Percentiles rank a stretch among this genome's conserved stretches.
Evolutionary conservation across 179 eudicot species (phyloP).

Genomic region (Camellia oleifera): DNA sequence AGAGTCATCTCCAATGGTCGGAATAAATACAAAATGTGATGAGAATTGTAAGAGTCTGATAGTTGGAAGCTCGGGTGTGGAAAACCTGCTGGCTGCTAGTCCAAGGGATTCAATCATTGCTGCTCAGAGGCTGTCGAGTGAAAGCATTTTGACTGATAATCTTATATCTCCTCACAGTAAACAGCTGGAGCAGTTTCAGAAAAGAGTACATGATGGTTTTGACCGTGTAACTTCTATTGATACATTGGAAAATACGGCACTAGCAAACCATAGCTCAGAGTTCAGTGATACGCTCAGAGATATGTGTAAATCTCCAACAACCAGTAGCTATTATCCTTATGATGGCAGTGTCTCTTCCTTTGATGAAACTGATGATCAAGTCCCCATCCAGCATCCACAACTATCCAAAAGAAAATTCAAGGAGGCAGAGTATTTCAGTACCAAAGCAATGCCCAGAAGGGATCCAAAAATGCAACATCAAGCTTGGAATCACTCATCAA

Average conservation of each 20-base stretch:
- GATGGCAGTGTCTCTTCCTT: slow-evolving; percentile 77
- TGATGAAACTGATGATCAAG: slow-evolving; percentile 57
- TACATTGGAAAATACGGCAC: slow-evolving; percentile 23
- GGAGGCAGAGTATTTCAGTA: slow-evolving; percentile 12
- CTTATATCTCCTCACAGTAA: slow-evolving; percentile 21
- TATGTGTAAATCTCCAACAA: slow-evolving; percentile 26
- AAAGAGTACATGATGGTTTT: slow-evolving; percentile 13
- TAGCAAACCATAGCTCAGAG: slow-evolving; percentile 16
- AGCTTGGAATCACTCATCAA: slow-evolving; percentile 20
- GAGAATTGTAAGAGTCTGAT: neutral
- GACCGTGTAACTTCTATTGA: slow-evolving; percentile 27
- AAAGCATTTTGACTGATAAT: slow-evolving; percentile 22
- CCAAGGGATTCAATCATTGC: slow-evolving; percentile 17
- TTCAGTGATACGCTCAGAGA: slow-evolving; percentile 18
- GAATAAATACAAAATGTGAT: slow-evolving; percentile 6
- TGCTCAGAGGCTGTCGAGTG: slow-evolving; percentile 18
- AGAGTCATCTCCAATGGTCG: slow-evolving; percentile 13
- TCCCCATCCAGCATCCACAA: slow-evolving; percentile 14
- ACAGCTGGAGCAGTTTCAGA: slow-evolving; percentile 24
- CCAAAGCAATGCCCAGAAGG: slow-evolving; percentile 25
- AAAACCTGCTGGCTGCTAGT: slow-evolving; percentile 15
- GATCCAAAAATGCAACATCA: slow-evolving; percentile 24
- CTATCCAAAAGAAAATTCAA: slow-evolving; percentile 24
- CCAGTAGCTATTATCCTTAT: slow-evolving; percentile 40
- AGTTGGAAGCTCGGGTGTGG: neutral